Percentiles rank a stretch among this genome's conserved stretches.
phyloP scores from a whole-genome alignment of 2,329 filamentous ascomycete species.

The Incumbomyces lentus region DNA sequence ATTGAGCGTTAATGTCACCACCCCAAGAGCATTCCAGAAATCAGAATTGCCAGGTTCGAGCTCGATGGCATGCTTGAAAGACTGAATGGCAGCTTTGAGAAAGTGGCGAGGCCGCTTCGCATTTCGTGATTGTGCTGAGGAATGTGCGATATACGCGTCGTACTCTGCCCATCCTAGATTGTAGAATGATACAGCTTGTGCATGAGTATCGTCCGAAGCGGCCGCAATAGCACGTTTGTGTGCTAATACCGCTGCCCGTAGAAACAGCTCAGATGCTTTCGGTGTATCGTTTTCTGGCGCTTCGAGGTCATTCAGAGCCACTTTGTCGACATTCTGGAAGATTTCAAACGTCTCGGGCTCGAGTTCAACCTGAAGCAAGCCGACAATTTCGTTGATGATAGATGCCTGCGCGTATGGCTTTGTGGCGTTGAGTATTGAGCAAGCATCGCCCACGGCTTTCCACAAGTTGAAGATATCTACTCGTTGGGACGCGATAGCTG shows the following conservation, averaged over 20 bases:
- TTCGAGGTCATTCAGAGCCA: conserved; percentile 44
- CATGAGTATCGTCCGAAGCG: conserved; percentile 64
- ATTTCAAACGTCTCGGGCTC: conserved; percentile 45
- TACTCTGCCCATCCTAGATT: conserved; percentile 94
- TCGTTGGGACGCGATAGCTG: conserved; percentile 49
- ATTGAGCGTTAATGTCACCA: conserved; percentile 77
- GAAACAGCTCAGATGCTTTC: conserved; percentile 39
- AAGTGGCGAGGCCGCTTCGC: conserved; percentile 53
- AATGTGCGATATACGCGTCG: conserved; percentile 52
- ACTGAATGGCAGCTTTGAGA: conserved; percentile 70
- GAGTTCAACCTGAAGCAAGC: conserved; percentile 48
- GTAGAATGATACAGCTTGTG: conserved; percentile 92
- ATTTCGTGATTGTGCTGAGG: conserved; percentile 25
- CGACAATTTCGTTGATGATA: conserved; percentile 45
- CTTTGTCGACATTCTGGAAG: conserved; percentile 17
- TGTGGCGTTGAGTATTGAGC: conserved; percentile 69
- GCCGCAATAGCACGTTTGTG: conserved; percentile 77
- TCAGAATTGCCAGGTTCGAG: conserved; percentile 87
- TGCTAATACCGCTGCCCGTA: conserved; percentile 67
- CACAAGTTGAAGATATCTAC: conserved; percentile 81
- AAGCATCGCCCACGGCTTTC: conserved; percentile 86
- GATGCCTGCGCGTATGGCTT: conserved; percentile 57
- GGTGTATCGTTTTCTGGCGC: conserved; percentile 10
- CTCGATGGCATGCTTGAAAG: conserved; percentile 93
- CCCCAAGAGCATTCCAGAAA: conserved; percentile 93